Conservation (phyloP, 192 early-diverging fungal species). For the Entomortierella lignicola region DNA sequence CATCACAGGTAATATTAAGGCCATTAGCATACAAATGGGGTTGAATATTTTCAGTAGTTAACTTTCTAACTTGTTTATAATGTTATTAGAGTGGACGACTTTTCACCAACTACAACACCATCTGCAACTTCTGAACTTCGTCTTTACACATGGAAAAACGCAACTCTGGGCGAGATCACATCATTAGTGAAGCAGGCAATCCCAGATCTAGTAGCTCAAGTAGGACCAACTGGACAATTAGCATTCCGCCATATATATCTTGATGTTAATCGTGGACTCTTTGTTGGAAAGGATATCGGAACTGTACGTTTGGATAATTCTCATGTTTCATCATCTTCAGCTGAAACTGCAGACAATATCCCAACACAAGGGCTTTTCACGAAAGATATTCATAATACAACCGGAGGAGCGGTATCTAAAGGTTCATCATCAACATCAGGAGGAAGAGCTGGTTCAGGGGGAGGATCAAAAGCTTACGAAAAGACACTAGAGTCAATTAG, state of each 20-base stretch:
- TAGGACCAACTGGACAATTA: conserved; percentile 18
- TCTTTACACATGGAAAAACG: conserved; percentile 50
- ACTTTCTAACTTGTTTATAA: not conserved
- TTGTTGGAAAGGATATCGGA: conserved; percentile 34
- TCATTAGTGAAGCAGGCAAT: conserved; percentile 35
- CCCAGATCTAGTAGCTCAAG: conserved; percentile 17
- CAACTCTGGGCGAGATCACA: conserved; percentile 43
- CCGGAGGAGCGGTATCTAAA: not conserved
- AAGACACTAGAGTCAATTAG: conserved; percentile 25
- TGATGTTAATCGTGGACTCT: conserved; percentile 11
- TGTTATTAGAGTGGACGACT: conserved; percentile 14
- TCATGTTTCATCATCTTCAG: not conserved
- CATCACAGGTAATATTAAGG: conserved; percentile 26
- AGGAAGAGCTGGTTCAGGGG: not conserved
- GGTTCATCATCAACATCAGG: not conserved
- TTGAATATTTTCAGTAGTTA: too few relatives aligned
- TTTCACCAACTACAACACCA: conserved; percentile 24
- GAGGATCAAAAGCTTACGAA: conserved; percentile 10
- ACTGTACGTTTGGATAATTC: conserved; percentile 8
- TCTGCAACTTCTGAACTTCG: conserved; percentile 24
- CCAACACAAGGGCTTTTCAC: conserved; percentile 12
- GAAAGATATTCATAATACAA: conserved; percentile 19
- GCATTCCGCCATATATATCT: conserved; percentile 38
- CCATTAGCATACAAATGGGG: too few relatives aligned
- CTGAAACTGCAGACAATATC: not conserved